These are phyloP conservation scores for Tuber umbilicatum DNA, from an alignment of 495 filamentous ascomycete genomes.

Conservation along the genomic window DNA sequence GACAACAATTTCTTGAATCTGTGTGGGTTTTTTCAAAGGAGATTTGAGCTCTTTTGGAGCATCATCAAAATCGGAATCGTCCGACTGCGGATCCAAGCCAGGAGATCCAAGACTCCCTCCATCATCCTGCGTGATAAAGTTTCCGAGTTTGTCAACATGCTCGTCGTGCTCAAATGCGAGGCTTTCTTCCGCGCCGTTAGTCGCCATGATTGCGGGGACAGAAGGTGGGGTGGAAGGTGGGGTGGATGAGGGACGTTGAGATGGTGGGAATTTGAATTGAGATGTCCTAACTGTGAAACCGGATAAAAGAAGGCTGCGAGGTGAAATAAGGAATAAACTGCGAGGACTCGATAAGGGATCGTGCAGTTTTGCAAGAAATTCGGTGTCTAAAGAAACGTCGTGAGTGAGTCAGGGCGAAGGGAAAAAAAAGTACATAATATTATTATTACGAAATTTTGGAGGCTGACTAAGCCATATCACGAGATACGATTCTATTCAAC, in stretches of 20 bases:
- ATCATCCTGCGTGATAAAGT: slow-evolving; percentile 50
- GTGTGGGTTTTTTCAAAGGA: slow-evolving; percentile 57
- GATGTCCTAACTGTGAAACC: background rate
- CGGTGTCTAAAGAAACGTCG: background rate
- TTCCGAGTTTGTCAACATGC: slow-evolving; percentile 14
- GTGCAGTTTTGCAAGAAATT: background rate
- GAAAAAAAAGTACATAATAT: background rate
- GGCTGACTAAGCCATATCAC: background rate
- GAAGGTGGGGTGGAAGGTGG: background rate
- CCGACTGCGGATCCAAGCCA: slow-evolving; percentile 48
- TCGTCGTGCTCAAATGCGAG: slow-evolving; percentile 43
- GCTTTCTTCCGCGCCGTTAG: slow-evolving; percentile 51
- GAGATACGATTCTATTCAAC: background rate
- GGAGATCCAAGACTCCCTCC: slow-evolving; percentile 57
- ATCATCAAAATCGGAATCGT: slow-evolving; percentile 49
- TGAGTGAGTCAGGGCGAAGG: background rate
- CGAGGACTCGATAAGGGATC: background rate
- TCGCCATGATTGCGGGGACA: slow-evolving; percentile 52
- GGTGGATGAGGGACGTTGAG: background rate
- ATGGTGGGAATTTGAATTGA: background rate
- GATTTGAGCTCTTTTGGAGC: slow-evolving; percentile 57
- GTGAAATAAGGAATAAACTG: background rate
- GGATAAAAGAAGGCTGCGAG: background rate
- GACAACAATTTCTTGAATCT: slow-evolving; percentile 47
- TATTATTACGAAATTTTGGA: background rate